Percentiles rank a stretch among this genome's conserved stretches.
Evolutionary conservation across 2,329 filamentous ascomycete species (phyloP).

Genomic region (Colletotrichum camelliae): DNA sequence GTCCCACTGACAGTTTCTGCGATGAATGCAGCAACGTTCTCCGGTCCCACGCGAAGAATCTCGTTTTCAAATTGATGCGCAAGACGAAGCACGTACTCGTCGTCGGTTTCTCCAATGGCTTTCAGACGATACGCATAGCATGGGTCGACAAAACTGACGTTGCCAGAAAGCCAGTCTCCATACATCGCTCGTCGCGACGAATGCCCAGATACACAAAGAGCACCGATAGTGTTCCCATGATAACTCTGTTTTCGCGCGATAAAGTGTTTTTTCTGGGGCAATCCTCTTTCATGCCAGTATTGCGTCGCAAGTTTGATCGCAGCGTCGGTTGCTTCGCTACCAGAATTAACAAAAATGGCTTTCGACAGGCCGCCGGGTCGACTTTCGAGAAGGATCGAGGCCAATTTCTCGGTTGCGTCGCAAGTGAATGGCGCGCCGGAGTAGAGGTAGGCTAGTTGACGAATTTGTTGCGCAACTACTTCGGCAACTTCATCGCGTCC

Average conservation of each 20-base stretch:
- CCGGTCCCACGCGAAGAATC: slow-evolving; percentile 47
- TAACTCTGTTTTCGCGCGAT: slow-evolving; percentile 50
- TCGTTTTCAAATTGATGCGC: slow-evolving; percentile 45
- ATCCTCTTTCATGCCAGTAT: slow-evolving; percentile 46
- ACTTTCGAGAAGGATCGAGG: neutral
- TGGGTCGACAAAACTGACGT: neutral
- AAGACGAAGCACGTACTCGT: slow-evolving; percentile 39
- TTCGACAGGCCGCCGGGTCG: slow-evolving; percentile 12
- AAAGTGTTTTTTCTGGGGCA: slow-evolving; percentile 40
- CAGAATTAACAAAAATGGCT: slow-evolving; percentile 14
- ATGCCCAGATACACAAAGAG: slow-evolving; percentile 43
- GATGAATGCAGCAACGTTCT: slow-evolving; percentile 52
- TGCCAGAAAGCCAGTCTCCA: neutral
- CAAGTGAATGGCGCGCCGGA: slow-evolving; percentile 11
- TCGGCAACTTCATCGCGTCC: neutral
- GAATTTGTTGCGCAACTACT: neutral
- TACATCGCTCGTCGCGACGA: slow-evolving; percentile 28
- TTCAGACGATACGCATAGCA: neutral
- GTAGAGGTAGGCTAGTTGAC: slow-evolving; percentile 14
- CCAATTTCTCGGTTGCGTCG: slow-evolving; percentile 5
- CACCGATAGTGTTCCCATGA: slow-evolving; percentile 54
- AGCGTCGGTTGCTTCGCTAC: slow-evolving; percentile 46
- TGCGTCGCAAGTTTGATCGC: slow-evolving; percentile 47
- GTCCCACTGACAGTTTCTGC: slow-evolving; percentile 54
- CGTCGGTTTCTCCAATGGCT: slow-evolving; percentile 34